Conservation (phyloP, 2,329 filamentous ascomycete genomes). For the Fusarium vanettenii region DNA sequence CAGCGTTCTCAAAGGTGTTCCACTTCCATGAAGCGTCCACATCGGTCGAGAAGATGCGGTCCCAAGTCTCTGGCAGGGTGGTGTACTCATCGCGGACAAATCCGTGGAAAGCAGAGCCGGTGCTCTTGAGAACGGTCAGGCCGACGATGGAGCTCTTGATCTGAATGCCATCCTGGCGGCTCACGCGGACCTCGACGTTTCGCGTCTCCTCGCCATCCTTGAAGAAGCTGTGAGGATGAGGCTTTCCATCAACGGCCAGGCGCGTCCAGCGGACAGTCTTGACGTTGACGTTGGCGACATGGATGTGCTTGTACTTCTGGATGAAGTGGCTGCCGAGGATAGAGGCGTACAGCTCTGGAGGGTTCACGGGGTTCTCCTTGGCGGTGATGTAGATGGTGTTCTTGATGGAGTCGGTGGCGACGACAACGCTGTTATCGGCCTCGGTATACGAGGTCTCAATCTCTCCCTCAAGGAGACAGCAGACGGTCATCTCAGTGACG, state of each 20-base stretch:
- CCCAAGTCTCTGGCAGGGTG: constrained; percentile 89
- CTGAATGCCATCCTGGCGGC: constrained; percentile 75
- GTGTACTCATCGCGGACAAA: constrained; percentile 96
- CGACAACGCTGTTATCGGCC: constrained; percentile 94
- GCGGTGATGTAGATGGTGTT: constrained; percentile 96
- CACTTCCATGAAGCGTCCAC: constrained; percentile 90
- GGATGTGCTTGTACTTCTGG: constrained; percentile 88
- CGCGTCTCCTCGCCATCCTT: constrained; percentile 91
- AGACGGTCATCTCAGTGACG: constrained; percentile 94
- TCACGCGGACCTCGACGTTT: constrained; percentile 79
- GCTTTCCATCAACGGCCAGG: constrained; percentile 86
- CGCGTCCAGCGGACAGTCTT: constrained; percentile 92
- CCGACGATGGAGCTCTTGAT: constrained; percentile 84
- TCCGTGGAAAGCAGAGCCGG: constrained; percentile 93
- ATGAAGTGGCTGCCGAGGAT: constrained; percentile 91
- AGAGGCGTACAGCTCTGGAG: constrained; percentile 90
- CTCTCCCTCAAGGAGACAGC: constrained; percentile 90
- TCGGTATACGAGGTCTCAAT: constrained; percentile 91
- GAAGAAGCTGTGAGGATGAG: constrained; percentile 95
- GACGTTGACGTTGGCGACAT: constrained; percentile 83
- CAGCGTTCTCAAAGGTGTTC: constrained; percentile 75
- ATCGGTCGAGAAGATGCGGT: constrained; percentile 94
- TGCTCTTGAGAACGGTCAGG: constrained; percentile 93
- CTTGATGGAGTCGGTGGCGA: constrained; percentile 98
- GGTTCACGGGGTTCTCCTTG: constrained; percentile 91